Evolutionary conservation across 768 basidiomycete species (phyloP).

Genomic region (Rhodotorula babjevae): DNA sequence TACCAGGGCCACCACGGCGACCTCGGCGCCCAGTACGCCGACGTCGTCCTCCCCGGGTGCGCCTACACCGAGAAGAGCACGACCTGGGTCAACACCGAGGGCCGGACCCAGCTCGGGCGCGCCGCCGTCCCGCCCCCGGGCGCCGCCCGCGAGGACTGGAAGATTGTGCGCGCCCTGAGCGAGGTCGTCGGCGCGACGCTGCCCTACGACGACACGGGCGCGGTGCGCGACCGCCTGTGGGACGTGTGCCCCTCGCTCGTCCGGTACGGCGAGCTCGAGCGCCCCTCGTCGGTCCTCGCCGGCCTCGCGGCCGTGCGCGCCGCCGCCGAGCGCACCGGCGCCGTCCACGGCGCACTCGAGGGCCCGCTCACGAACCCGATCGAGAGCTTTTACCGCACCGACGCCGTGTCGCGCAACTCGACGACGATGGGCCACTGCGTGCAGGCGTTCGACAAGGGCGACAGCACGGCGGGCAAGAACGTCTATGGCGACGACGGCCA

Average conservation of each 20-base stretch:
- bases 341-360: conserved; percentile 12
- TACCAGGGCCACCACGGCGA: conserved; percentile 99
- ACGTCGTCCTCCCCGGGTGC: conserved; percentile 84
- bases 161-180: conserved; percentile 63
- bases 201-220: conserved; percentile 81
- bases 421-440: conserved; percentile 43
- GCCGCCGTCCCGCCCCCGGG: conserved; percentile 93
- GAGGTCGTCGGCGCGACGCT: conserved; percentile 70
- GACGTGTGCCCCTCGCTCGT: conserved; percentile 87
- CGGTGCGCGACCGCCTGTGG: conserved; percentile 89
- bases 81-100: conserved; percentile 98
- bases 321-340: conserved; percentile 15
- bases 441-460: background rate
- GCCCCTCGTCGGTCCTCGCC: conserved; percentile 54
- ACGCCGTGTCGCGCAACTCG: conserved; percentile 85
- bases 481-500: conserved; percentile 1
- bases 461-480: background rate
- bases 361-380: conserved; percentile 71
- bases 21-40: conserved; percentile 91
- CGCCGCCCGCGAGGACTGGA: conserved; percentile 76
- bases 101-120: conserved; percentile 80
- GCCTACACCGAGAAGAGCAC: conserved; percentile 89
- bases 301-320: conserved; percentile 35
- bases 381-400: conserved; percentile 92
- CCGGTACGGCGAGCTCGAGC: conserved; percentile 75